Base-by-base conservation (phyloP, 805 yeast species). In the Yarrowia porcina region DNA sequence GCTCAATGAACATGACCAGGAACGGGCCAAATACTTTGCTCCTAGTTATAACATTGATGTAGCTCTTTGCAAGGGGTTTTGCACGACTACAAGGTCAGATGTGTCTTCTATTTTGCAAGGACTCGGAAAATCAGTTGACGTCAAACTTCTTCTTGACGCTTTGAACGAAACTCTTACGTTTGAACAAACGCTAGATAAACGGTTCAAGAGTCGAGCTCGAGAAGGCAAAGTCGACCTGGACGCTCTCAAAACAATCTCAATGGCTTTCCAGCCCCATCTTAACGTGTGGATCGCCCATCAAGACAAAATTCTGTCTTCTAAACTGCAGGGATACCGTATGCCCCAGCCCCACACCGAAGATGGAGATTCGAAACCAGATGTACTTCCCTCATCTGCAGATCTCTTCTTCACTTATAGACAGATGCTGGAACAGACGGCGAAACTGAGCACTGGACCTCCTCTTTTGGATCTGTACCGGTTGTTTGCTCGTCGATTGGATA, bases 231-330 rank as follows among this genome's bases (percentile, higher is more conserved):
- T 50, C 27, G 52, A 39, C 13, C 54, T 36, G 23, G 60, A 63
- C 28, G 25, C 49, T n/a, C 41, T 52, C 30, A 73, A 74, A 67
- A 78, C 74, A 59, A 82, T 84, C 63, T 89, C 87, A 41, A 79
- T 77, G 49, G 84, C 86, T 33, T 92, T 94, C 71, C 96, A 90
- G 72, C 97, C 97, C 1, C 90, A 88, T 71, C 77, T 94, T 50
- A 82, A 82, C 39, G 74, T 90, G 13, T 94, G 98, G 97, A 86
- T 94, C 11, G 84, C 84, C 18, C 88, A 90, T 69, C 98, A 94
- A 74, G 91, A 89, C 65, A 77, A 80, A 10, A 72, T 79, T 32
- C 78, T 93, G 67, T 80, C 82, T 41, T 76, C 80, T 8, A 89
- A 87, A 68, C 77, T 92, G 63, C 70, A 82, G 39, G 88, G 85